These are phyloP conservation scores for Hypoxylon sp. DNA, from an alignment of 2,329 filamentous ascomycete species.

Conservation along the genomic window DNA sequence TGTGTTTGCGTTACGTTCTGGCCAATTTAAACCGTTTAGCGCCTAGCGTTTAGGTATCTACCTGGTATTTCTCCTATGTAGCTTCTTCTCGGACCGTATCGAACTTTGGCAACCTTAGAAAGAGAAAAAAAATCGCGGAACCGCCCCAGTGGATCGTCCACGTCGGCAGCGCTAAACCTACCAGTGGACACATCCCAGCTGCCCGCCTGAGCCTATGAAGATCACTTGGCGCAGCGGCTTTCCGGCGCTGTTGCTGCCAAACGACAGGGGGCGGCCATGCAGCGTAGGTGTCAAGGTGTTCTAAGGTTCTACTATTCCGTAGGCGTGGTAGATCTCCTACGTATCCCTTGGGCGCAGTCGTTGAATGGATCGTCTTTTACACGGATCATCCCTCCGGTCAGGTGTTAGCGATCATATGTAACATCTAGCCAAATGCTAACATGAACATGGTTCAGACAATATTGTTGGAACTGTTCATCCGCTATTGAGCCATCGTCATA, in stretches of 20 bases:
- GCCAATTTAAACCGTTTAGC: neutral
- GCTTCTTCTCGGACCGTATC: conserved; percentile 30
- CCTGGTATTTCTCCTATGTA: neutral
- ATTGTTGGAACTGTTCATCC: conserved; percentile 3
- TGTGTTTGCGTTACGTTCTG: conserved; percentile 1
- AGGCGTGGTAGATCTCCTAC: neutral
- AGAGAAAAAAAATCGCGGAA: conserved; percentile 14
- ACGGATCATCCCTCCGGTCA: conserved; percentile 13
- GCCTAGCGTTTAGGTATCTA: neutral
- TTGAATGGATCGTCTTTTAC: conserved; percentile 19
- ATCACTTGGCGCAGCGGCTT: conserved; percentile 29
- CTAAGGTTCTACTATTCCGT: too few relatives aligned
- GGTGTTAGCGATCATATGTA: conserved; percentile 14
- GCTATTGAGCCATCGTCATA: conserved; percentile 28
- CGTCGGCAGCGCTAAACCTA: conserved; percentile 10
- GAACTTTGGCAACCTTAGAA: conserved; percentile 15
- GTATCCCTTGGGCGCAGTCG: conserved; percentile 26
- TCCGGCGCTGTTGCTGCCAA: conserved; percentile 21
- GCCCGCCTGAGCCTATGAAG: conserved; percentile 28
- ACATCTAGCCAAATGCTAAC: neutral
- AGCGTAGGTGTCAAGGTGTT: neutral
- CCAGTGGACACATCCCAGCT: neutral
- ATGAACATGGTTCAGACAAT: conserved; percentile 12
- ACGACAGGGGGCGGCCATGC: conserved; percentile 39
- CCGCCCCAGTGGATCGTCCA: conserved; percentile 31